Conservation (phyloP, 768 basidiomycete species). For the Boletus reticuloceps region DNA sequence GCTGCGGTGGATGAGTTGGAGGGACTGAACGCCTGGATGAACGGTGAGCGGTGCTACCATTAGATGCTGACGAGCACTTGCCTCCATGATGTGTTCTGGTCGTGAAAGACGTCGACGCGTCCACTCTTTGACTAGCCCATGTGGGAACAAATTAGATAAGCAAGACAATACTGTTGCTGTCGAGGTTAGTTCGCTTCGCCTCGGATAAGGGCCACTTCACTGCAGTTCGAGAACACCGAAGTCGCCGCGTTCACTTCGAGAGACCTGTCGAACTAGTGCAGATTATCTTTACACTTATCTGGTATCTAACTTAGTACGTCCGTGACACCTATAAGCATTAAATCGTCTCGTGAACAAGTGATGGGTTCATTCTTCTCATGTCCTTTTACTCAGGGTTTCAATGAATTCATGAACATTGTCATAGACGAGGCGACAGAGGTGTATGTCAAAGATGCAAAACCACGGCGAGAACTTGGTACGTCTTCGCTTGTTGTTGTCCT, state of each 20-base stretch:
- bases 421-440: slow-evolving; percentile 93
- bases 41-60: slow-evolving; percentile 4
- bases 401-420: slow-evolving; percentile 99
- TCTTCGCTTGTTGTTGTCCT: slow-evolving; percentile 5
- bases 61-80: neutral
- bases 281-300: too few species aligned
- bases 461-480: slow-evolving; percentile 79
- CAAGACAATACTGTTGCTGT: too few species aligned
- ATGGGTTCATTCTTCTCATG: slow-evolving; percentile 26
- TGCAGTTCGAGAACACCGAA: too few species aligned
- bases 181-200: too few species aligned
- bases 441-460: slow-evolving; percentile 86
- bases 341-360: slow-evolving; percentile 40
- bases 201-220: too few species aligned
- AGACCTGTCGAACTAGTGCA: too few species aligned
- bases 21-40: slow-evolving; percentile 59
- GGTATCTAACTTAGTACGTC: slow-evolving; percentile 43
- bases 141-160: slow-evolving; percentile 21
- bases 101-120: slow-evolving; percentile 23
- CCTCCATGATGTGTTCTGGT: slow-evolving; percentile 28
- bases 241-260: too few species aligned
- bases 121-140: neutral
- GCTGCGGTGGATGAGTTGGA: slow-evolving; percentile 93
- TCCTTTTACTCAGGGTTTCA: slow-evolving; percentile 72
- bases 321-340: slow-evolving; percentile 35